Conservation (phyloP, 352 stramenopile species). For the Pythium apleroticum region DNA sequence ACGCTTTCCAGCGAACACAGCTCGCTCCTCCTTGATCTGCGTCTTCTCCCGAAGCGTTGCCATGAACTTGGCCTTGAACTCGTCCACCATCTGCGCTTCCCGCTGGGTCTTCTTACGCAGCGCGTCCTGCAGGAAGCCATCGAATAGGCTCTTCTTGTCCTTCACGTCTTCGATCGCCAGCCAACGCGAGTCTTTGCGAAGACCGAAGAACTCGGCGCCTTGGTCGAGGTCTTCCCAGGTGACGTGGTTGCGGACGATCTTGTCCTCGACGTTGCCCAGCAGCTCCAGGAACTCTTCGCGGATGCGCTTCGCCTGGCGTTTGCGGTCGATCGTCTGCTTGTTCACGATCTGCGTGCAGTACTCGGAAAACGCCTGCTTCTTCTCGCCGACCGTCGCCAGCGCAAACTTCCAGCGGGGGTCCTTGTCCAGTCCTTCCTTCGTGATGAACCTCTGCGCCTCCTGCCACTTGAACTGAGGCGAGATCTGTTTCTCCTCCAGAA, state of each 20-base stretch:
- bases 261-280: constrained; percentile 49
- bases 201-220: constrained; percentile 47
- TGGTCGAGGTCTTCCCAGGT: constrained; percentile 53
- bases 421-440: constrained; percentile 53
- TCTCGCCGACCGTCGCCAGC: constrained; percentile 64
- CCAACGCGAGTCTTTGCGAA: constrained; percentile 71
- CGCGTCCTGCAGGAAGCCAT: constrained; percentile 63
- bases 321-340: constrained; percentile 61
- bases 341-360: constrained; percentile 79
- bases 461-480: constrained; percentile 71
- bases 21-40: constrained; percentile 16
- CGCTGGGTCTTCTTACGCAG: constrained; percentile 52
- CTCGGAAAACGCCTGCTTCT: constrained; percentile 84
- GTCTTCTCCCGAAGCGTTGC: constrained; percentile 35
- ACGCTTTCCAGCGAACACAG: constrained; percentile 29
- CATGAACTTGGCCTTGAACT: constrained; percentile 43
- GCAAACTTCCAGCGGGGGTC: constrained; percentile 73
- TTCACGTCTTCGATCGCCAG: constrained; percentile 55
- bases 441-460: constrained; percentile 59
- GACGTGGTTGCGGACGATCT: constrained; percentile 23
- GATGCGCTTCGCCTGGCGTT: constrained; percentile 64
- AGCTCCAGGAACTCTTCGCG: constrained; percentile 79
- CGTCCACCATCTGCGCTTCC: constrained; percentile 40
- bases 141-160: constrained; percentile 72
- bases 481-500: constrained; percentile 72